Evolutionary conservation across 1,284 basidiomycete genomes (phyloP), one percentile per base, ranked within the genome.

Genomic region (Kalmanozyma brasiliensis): DNA sequence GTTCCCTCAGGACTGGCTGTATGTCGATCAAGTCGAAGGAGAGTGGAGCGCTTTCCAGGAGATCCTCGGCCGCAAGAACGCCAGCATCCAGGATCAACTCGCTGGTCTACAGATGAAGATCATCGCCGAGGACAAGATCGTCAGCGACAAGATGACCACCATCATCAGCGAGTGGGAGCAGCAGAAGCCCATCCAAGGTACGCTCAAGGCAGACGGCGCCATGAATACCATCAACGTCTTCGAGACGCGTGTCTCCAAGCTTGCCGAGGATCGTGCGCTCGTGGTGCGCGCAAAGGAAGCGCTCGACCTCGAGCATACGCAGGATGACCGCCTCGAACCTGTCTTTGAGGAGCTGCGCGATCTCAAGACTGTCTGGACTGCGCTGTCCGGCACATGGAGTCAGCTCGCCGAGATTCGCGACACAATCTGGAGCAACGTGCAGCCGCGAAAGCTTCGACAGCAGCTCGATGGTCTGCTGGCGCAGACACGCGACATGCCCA

Each of bases 11-110:
- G 95, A 98, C 82, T 99, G 96, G 96, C 88, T 98, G 0, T 96
- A 98, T 83, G 93, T 93, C 74, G 96, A 98, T 82, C 95, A 98
- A 82, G 88, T 99, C 43, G 88, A 93, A 70, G 93, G 94, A 44
- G 96, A 98, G 84, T 98, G 94, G 94, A 93, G 92, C 78, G 94
- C 95, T 19, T 97, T 96, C 85, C 94, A 94, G 69, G 95, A 98
- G 84, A 96, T 98, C 63, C 86, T 98, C 82, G 94, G 93, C 84
- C 87, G 95, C 77, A 98, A 98, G 89, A 96, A 94, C 77, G 93
- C 95, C 79, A 92, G 92, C 23, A 98, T 99, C 79, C 93, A 97
- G 85, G 95, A 98, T 83, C 96, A 98, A 83, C 87, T 95, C 40
- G 94, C 93, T 59, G 94, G 94, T 3, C 86, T 98, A 19, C 95